Conservation (phyloP, 106 monocot genomes). For the Phalaenopsis equestris region DNA sequence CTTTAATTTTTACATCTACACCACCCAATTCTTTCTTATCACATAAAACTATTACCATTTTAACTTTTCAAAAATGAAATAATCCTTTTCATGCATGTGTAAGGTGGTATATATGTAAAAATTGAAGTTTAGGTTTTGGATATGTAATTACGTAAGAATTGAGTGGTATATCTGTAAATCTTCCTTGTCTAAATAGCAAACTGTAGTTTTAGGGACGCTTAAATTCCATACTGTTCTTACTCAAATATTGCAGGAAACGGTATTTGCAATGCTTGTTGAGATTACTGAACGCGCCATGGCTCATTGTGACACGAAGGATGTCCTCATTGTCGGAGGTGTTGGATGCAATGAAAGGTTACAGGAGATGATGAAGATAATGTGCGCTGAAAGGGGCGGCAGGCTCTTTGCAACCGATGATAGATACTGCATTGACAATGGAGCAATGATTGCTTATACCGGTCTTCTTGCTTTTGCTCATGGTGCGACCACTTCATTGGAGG, state of each 20-base stretch:
- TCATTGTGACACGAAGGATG: conserved; percentile 90
- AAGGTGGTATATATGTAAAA: not conserved
- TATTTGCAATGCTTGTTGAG: conserved; percentile 99
- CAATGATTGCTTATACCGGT: conserved; percentile 98
- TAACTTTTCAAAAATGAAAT: not conserved
- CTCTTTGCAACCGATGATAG: conserved; percentile 93
- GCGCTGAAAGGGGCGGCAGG: conserved; percentile 75
- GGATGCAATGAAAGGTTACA: conserved; percentile 88
- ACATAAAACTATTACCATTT: too few species aligned
- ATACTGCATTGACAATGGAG: conserved; percentile 96
- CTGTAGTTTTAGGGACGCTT: not conserved
- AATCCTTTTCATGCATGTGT: not conserved
- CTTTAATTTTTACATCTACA: too few species aligned
- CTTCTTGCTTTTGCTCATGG: conserved; percentile 85
- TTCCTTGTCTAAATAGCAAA: not conserved
- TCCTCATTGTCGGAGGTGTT: conserved; percentile 97
- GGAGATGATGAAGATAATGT: conserved; percentile 98
- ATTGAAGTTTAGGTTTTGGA: too few species aligned
- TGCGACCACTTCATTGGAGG: conserved; percentile 60
- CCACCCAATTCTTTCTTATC: too few species aligned
- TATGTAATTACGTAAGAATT: too few species aligned
- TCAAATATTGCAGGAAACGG: conserved; percentile 54
- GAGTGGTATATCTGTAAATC: too few species aligned
- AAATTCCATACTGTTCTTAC: not conserved
- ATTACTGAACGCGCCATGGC: conserved; percentile 99